Percentiles rank a stretch among this genome's conserved stretches.
Conservation (phyloP, 306 rosid genomes). For the Aeschynomene evenia region DNA sequence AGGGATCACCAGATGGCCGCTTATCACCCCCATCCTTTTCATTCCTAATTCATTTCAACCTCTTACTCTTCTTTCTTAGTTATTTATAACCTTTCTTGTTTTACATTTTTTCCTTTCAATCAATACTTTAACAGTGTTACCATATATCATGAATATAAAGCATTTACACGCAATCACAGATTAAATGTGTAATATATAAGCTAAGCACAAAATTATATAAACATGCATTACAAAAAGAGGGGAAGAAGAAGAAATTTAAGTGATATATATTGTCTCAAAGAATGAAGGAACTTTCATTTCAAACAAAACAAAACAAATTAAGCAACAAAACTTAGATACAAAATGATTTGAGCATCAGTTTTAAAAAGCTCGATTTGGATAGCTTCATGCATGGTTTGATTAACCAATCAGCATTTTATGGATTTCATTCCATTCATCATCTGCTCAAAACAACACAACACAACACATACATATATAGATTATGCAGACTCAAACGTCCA, state of each 20-base stretch:
- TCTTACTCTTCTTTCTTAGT: not conserved
- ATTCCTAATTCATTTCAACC: conserved; percentile 28
- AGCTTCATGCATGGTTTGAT: conserved; percentile 37
- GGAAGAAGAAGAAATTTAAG: too few species aligned
- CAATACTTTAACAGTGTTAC: not conserved
- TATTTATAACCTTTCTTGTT: conserved; percentile 10
- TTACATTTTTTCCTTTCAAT: not conserved
- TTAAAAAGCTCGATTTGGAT: conserved; percentile 39
- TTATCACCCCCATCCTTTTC: conserved; percentile 48
- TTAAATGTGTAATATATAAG: not conserved
- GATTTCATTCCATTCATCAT: conserved; percentile 11
- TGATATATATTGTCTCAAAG: too few species aligned
- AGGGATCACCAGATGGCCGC: conserved; percentile 44
- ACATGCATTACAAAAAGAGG: too few species aligned
- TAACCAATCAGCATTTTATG: conserved; percentile 25
- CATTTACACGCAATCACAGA: not conserved
- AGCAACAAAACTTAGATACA: not conserved
- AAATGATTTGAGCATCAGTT: conserved; percentile 34
- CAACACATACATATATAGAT: too few species aligned
- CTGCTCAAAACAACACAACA: conserved; percentile 26
- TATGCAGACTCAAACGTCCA: not conserved
- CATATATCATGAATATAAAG: not conserved
- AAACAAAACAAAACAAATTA: not conserved
- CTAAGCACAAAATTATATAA: not conserved
- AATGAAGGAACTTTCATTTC: too few species aligned